Percentiles rank a stretch among this genome's conserved stretches.
These are phyloP conservation scores for Hyaloscypha bicolor DNA, from an alignment of 495 filamentous ascomycete species.

Conservation along the genomic window DNA sequence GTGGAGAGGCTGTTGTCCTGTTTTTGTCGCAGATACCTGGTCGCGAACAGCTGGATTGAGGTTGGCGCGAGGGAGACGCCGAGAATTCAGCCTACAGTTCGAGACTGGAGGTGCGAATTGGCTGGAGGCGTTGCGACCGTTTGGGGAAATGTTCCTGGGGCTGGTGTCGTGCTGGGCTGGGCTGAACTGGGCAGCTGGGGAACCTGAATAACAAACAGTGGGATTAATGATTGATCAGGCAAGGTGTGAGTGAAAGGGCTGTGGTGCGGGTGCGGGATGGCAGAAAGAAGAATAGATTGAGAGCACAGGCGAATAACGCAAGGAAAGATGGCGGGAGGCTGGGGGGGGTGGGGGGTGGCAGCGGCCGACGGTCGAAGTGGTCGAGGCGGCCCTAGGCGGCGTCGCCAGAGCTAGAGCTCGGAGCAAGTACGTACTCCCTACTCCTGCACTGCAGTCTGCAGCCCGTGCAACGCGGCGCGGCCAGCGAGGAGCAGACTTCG, in stretches of 20 bases:
- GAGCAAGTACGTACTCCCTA: too few relatives aligned
- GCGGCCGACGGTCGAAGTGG: neutral
- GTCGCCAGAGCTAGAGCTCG: too few relatives aligned
- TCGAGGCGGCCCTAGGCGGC: too few relatives aligned
- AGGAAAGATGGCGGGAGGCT: slow-evolving; percentile 50
- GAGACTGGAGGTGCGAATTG: slow-evolving; percentile 4
- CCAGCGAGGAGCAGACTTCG: too few relatives aligned
- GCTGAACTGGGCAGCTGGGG: neutral
- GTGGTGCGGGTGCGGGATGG: slow-evolving; percentile 49
- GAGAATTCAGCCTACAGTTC: slow-evolving; percentile 21
- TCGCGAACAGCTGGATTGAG: slow-evolving; percentile 34
- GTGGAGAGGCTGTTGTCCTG: slow-evolving; percentile 32
- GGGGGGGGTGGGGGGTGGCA: slow-evolving; percentile 37
- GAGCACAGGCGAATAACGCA: slow-evolving; percentile 44
- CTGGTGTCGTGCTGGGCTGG: neutral
- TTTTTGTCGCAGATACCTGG: slow-evolving; percentile 33
- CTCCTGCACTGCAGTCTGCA: too few relatives aligned
- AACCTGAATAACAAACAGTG: slow-evolving; percentile 30
- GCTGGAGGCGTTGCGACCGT: slow-evolving; percentile 27
- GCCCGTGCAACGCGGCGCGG: too few relatives aligned
- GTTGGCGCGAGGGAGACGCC: slow-evolving; percentile 36
- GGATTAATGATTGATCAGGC: slow-evolving; percentile 51
- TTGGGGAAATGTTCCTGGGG: slow-evolving; percentile 27
- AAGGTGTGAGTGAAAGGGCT: slow-evolving; percentile 42
- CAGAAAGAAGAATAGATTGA: slow-evolving; percentile 62